These are phyloP conservation scores for Ophiostoma sp. DNA, from an alignment of 2,329 filamentous ascomycete species.

Conservation along the genomic window DNA sequence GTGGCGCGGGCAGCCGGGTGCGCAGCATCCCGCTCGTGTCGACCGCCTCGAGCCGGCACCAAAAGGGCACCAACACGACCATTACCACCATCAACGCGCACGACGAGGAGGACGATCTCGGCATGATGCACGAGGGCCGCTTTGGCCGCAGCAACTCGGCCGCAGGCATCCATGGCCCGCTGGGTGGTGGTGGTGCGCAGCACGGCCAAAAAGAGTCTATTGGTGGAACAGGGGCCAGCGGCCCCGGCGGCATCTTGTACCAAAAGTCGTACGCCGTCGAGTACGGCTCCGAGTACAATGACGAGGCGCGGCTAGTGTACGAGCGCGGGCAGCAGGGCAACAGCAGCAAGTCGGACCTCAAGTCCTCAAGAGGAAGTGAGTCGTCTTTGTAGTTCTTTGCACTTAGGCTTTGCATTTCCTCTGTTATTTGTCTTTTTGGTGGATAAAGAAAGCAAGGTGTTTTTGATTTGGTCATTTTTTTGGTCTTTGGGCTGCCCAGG, in stretches of 20 bases:
- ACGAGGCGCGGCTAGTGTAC: conserved; percentile 28
- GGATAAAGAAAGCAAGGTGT: conserved; percentile 5
- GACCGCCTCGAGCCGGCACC: conserved; percentile 3
- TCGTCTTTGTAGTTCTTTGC: conserved; percentile 15
- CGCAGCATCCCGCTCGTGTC: conserved; percentile 26
- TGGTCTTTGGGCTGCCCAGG: not conserved
- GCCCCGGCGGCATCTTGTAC: conserved; percentile 27
- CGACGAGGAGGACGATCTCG: conserved; percentile 16
- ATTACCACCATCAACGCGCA: conserved; percentile 16
- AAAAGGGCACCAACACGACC: conserved; percentile 23
- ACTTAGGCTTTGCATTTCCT: not conserved
- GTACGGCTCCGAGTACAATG: conserved; percentile 28
- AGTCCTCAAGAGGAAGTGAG: conserved; percentile 22
- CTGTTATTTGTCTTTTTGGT: too few species aligned
- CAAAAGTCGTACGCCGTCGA: conserved; percentile 28
- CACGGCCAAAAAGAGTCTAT: not conserved
- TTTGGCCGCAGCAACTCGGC: conserved; percentile 4
- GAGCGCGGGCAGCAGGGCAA: conserved; percentile 1
- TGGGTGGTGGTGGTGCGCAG: not conserved
- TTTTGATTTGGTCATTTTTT: not conserved
- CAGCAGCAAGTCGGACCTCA: conserved; percentile 22
- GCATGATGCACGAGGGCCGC: not conserved
- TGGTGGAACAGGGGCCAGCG: not conserved
- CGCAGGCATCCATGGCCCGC: not conserved
- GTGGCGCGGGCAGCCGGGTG: not conserved